Conservation (phyloP, 495 filamentous ascomycete genomes). For the Daldinia loculata region DNA sequence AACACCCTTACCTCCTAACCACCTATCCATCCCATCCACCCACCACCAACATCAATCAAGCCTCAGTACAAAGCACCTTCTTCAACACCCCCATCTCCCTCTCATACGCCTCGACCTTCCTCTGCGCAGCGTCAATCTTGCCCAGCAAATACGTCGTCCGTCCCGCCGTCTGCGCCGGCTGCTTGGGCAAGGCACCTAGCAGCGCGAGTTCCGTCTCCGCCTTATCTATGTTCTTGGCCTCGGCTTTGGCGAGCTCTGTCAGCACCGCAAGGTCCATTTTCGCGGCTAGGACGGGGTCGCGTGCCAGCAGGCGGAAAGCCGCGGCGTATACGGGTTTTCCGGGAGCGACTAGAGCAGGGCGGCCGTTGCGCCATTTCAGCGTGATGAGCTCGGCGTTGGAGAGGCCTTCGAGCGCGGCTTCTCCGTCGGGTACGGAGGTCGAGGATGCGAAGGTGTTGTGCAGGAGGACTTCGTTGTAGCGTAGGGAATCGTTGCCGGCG, state of each 20-base stretch:
- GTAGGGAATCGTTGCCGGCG: constrained; percentile 65
- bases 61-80: constrained; percentile 58
- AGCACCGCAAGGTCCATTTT: constrained; percentile 78
- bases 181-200: constrained; percentile 66
- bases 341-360: constrained; percentile 76
- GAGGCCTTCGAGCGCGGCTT: constrained; percentile 77
- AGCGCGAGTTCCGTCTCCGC: constrained; percentile 79
- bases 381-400: constrained; percentile 89
- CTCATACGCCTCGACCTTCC: constrained; percentile 79
- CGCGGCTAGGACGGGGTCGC: constrained; percentile 75
- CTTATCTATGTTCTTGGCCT: constrained; percentile 79
- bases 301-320: constrained; percentile 74
- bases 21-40: neutral
- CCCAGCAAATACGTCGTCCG: constrained; percentile 74
- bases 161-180: constrained; percentile 67
- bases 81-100: constrained; percentile 74
- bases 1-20: neutral
- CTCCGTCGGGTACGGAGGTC: constrained; percentile 61
- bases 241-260: constrained; percentile 70
- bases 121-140: constrained; percentile 77
- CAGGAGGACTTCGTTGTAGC: constrained; percentile 85
- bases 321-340: constrained; percentile 89
- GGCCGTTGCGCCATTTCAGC: constrained; percentile 74
- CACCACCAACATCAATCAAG: constrained; percentile 8
- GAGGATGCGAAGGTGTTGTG: constrained; percentile 73